These are phyloP conservation scores for Hanseniaspora nectarophila DNA, from an alignment of 805 yeast genomes.

Conservation along the genomic window DNA sequence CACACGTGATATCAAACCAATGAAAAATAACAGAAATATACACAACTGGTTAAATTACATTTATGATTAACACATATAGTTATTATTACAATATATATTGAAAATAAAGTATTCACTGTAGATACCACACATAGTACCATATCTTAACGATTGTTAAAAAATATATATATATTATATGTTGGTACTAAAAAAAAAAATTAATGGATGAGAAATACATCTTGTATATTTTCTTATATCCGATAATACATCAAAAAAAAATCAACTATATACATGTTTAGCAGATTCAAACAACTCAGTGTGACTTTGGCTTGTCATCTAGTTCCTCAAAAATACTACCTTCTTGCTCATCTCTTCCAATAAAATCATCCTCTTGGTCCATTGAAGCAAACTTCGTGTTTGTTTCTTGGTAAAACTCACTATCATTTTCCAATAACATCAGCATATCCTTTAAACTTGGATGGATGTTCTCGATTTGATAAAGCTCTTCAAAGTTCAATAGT, in stretches of 20 bases:
- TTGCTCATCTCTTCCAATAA: not conserved
- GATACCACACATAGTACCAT: no score
- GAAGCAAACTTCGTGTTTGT: not conserved
- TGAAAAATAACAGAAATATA: not conserved
- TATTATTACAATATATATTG: no score
- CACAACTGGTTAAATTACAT: no score
- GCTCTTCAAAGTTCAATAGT: slow-evolving; percentile 6
- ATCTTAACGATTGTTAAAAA: no score
- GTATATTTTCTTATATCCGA: not conserved
- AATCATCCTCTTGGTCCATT: not conserved
- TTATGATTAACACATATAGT: no score
- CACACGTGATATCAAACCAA: slow-evolving; percentile 7
- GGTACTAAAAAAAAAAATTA: no score
- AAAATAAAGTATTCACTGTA: no score
- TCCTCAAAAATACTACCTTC: slow-evolving; percentile 11
- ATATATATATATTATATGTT: no score
- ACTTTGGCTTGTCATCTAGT: no score
- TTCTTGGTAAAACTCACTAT: not conserved
- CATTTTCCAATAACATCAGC: not conserved
- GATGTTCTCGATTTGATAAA: slow-evolving; percentile 2
- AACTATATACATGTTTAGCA: not conserved
- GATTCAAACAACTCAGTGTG: no score
- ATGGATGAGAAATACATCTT: no score
- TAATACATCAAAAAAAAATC: not conserved
- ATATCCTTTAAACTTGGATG: not conserved